These are phyloP conservation scores for Blastobotrys indianensis DNA, from an alignment of 1,139 yeast species.

Conservation along the genomic window DNA sequence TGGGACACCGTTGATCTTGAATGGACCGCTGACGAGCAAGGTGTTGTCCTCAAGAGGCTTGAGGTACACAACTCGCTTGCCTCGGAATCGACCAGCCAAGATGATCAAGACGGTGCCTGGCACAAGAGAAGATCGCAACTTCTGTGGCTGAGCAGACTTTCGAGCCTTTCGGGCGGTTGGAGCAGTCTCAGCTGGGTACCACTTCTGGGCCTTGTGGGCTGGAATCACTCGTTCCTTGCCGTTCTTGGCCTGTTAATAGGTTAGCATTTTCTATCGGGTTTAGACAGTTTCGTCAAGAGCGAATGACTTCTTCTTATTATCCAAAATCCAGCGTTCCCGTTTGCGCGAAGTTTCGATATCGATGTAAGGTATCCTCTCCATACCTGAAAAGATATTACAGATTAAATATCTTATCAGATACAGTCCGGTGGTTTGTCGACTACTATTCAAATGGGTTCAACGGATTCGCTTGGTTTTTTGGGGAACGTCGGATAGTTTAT, in stretches of 20 bases:
- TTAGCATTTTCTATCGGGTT: neutral
- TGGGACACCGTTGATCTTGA: slow-evolving; percentile 99
- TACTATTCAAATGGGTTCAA: too few relatives aligned
- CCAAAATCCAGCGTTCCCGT: too few relatives aligned
- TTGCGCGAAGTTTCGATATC: too few relatives aligned
- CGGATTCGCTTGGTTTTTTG: neutral
- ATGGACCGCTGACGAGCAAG: slow-evolving; percentile 96
- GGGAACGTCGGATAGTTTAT: neutral
- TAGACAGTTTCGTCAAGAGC: too few relatives aligned
- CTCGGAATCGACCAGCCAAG: slow-evolving; percentile 99
- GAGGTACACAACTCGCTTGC: slow-evolving; percentile 99
- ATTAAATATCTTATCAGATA: too few relatives aligned
- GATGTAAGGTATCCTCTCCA: too few relatives aligned
- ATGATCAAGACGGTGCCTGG: slow-evolving; percentile 98
- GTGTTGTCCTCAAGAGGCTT: slow-evolving; percentile 99
- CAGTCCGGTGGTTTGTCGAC: too few relatives aligned
- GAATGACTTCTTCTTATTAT: too few relatives aligned
- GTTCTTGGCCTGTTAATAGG: slow-evolving; percentile 29
- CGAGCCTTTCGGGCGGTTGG: slow-evolving; percentile 59
- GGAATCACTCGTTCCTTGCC: slow-evolving; percentile 32
- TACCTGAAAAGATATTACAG: too few relatives aligned
- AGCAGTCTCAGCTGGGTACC: slow-evolving; percentile 89
- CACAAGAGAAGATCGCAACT: slow-evolving; percentile 92
- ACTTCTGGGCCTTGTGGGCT: slow-evolving; percentile 66
- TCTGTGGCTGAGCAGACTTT: slow-evolving; percentile 89